Base-by-base conservation (phyloP, 176 grass and related monocot species). In the Rhynchospora tenuis region DNA sequence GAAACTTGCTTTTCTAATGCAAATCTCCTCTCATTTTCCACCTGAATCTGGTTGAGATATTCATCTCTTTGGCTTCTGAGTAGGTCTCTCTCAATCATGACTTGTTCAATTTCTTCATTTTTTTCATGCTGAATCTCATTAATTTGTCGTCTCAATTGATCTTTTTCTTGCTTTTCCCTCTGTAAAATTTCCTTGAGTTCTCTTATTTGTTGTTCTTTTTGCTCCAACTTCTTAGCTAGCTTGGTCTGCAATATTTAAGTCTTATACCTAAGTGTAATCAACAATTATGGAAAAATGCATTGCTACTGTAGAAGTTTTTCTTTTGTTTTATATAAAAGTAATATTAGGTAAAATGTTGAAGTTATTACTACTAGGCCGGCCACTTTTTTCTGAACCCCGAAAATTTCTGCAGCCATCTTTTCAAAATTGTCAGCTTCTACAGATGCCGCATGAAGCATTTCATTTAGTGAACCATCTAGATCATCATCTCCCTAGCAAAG, bases 181-280 rank as follows among this genome's bases (percentile, higher is more conserved):
- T 54, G 62, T 15, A 79, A 83, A 84, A 29, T 83, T 89, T 88
- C 64, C 83, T 86, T 50, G n/a, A 66, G 59, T 83, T 85, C 61
- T 85, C 87, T 92, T 19, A 68, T 83, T 44, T 80, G 24, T 5
- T 27, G 19, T 28, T 86, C 81, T 60, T 51, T 56, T 43, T 15
- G 23, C 24, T 89, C 60, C n/a, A 63, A 84, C 55, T 64, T 79
- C 85, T 88, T 90, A 86, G 84, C 52, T 51, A 87, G 58, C 44
- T 16, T 76, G 17, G 28, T 70, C 54, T 87, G 83, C 38, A 82
- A 79, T 80, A 80, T 76, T 59, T 73, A 79, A 31, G 69, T 68
- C 45, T 14, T 38, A 56, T 3, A 57, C 33, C 44, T 73, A 54
- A 15, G 11, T 17, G n/a, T 71, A 54, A 84, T 19, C 2, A 59